These are phyloP conservation scores for Puccinia polysora DNA, from an alignment of 1,284 basidiomycete genomes.

Conservation along the genomic window DNA sequence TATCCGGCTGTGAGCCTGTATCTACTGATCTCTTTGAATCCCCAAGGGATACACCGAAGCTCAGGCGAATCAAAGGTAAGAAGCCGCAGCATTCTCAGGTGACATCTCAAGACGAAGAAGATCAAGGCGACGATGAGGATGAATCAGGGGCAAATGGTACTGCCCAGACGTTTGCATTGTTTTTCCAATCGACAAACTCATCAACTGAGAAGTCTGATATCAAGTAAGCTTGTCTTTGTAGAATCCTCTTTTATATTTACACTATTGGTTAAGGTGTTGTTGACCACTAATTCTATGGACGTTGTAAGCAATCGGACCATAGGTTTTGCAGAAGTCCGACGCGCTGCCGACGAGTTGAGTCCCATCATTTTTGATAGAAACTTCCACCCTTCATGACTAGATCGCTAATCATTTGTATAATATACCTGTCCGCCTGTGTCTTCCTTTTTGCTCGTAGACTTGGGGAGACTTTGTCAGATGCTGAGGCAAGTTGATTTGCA, in stretches of 20 bases:
- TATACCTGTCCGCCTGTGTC: background rate
- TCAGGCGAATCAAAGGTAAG: background rate
- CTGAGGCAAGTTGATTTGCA: slow-evolving; percentile 1
- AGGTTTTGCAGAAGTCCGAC: slow-evolving; percentile 25
- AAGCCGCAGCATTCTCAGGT: background rate
- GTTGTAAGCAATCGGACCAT: slow-evolving; percentile 1
- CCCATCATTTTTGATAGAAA: background rate
- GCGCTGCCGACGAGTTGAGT: slow-evolving; percentile 34
- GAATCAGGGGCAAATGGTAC: background rate
- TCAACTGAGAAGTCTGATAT: background rate
- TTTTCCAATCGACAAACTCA: background rate
- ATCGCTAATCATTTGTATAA: background rate
- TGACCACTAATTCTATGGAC: background rate
- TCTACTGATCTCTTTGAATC: background rate
- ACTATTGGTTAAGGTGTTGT: background rate
- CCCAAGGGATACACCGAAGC: background rate
- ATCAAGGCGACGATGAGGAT: slow-evolving; percentile 11
- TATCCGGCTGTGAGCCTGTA: background rate
- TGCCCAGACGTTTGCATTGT: slow-evolving; percentile 20
- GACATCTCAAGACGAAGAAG: background rate
- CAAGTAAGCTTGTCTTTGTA: slow-evolving; percentile 7
- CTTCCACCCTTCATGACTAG: background rate
- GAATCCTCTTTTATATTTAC: background rate
- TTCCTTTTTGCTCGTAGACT: slow-evolving; percentile 1
- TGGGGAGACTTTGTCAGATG: slow-evolving; percentile 31